Evolutionary conservation across 495 filamentous ascomycete genomes (phyloP).

Genomic region (Beverwykella pulmonaria): DNA sequence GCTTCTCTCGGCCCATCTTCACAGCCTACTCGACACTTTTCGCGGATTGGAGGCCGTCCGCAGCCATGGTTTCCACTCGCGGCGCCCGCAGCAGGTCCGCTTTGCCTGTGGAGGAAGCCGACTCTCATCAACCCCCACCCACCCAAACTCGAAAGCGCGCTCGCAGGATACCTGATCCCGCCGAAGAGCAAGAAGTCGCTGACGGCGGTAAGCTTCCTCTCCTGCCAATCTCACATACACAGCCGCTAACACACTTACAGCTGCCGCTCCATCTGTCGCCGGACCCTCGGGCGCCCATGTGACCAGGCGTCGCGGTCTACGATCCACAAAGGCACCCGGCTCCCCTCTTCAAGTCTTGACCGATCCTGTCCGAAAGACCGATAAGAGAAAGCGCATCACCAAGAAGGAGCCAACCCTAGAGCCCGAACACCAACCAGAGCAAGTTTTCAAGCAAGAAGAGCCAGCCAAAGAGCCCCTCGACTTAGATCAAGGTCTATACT

Average conservation of each 20-base stretch:
- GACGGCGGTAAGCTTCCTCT: no score
- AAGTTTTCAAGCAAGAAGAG: neutral
- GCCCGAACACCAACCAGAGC: neutral
- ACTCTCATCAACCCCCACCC: neutral
- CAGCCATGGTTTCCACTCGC: neutral
- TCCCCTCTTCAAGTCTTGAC: constrained; percentile 1
- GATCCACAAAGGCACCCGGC: neutral
- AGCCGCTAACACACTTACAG: neutral
- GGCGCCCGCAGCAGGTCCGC: neutral
- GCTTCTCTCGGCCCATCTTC: no score
- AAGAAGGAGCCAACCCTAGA: neutral
- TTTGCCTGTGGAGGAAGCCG: neutral
- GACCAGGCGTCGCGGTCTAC: neutral
- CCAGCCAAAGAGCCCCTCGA: neutral
- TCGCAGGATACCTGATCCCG: neutral
- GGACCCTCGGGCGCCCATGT: neutral
- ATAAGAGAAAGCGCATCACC: neutral
- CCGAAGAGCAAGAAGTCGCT: no score
- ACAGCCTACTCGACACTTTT: neutral
- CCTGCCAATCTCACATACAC: no score
- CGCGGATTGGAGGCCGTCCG: neutral
- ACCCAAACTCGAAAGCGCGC: neutral
- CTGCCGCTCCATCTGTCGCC: neutral
- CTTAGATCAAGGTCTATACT: neutral
- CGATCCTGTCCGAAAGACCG: neutral